Evolutionary conservation across 495 filamentous ascomycete genomes (phyloP), one percentile per base, ranked within the genome.

Genomic region (Podospora fimiseda): DNA sequence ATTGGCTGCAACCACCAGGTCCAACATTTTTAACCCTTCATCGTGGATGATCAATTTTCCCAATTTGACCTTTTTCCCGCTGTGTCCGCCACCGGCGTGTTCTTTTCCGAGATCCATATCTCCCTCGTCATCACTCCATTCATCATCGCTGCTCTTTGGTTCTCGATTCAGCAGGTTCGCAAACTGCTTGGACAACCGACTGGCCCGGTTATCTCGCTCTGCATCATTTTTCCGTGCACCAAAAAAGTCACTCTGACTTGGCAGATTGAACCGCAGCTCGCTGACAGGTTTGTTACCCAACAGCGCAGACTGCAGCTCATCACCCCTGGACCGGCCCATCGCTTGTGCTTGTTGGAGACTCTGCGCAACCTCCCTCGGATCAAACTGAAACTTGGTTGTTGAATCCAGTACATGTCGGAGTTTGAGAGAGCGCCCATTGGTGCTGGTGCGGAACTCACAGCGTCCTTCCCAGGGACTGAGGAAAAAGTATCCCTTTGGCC

Each of bases 21-120:
- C 93, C 59, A 96, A 62, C 93, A 98, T 96, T 70, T 94, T 94
- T 50, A 95, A 72, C 0, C 93, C 93, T 58, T 95, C 92, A 56
- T 92, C 84, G 57, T 91, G 84, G 20, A 97, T 80, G 30, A 98
- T 87, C 50, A 96, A 64, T 70, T 96, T 98, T 1, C 92, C 92
- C 61, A 98, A 73, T 69, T 97, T 96, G 0, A 88, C 92, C 55
- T 88, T 82, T 62, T 86, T 91, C 1, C 90, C 90, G 41, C 82
- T 77, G 60, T 88, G 84, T 0, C 89, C 90, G 18, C 91, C 91
- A 0, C 89, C 90, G 0, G 90, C 77, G 44, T 72, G 75, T 67
- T 96, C 90, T 53, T 80, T 77, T 0, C 88, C 90, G 2, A 95
- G 61, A 60, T 91, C 87, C 43, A 93, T 64, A 2, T 68, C 62